Evolutionary conservation across 2,329 filamentous ascomycete genomes (phyloP), one percentile per base, ranked within the genome.

Genomic region (Harringtonia aguacate): DNA sequence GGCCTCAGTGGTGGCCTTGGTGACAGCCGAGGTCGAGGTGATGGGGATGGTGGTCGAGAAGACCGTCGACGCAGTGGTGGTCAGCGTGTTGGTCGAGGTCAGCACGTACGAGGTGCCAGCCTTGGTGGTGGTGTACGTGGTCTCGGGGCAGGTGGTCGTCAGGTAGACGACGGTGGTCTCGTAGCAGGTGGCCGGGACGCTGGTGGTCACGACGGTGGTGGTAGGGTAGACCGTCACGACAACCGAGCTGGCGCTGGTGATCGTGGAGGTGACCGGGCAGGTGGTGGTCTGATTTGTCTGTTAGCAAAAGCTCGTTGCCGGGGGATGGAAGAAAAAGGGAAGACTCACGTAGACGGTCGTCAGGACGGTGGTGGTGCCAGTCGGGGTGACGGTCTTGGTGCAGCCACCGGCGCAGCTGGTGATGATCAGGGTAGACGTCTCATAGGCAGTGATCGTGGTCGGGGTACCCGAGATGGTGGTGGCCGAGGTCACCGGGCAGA

Each of bases 361-460:
- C 15, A 51, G 36, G 9, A 50, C 49, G 14, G 61, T 50, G 3
- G 58, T 62, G 10, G 57, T 60, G 13, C 58, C 63, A 17, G 36
- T 13, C 8, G 15, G 12, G 14, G 36, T 17, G 14, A 18, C 21
- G 21, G 39, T 55, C 29, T 56, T 56, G 31, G 56, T 57, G n/a
- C 52, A 52, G 45, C 58, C 61, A 15, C 46, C 46, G 17, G 62
- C 52, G 50, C 65, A 67, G 38, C 58, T 56, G 3, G 65, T 68
- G 34, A 69, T 58, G 12, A 60, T 60, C 20, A 69, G 53, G n/a
- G 66, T 70, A 6, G 68, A 70, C 10, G 66, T 69, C 58, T 59
- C 30, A 59, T 37, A 36, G 20, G 29, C 55, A 4, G 69, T 72
- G 35, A 64, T 59, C n/a, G 58, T 58, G 45, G 67, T 64, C 17